Evolutionary conservation across 2,329 filamentous ascomycete species (phyloP).

Genomic region (Talaromyces sp.): DNA sequence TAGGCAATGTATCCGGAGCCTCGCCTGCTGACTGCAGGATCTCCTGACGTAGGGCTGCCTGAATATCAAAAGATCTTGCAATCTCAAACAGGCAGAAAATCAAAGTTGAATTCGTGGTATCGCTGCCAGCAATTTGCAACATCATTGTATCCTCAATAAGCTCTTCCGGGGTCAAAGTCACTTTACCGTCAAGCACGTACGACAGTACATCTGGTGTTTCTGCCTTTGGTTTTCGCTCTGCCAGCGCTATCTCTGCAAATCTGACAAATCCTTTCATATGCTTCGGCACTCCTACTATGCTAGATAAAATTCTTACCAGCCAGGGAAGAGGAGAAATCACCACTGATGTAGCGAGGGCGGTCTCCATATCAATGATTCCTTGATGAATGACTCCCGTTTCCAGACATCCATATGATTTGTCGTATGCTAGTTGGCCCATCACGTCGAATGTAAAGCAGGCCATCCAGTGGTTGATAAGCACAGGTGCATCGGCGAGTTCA

Average conservation of each 20-base stretch:
- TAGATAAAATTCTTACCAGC: neutral
- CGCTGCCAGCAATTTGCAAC: neutral
- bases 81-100: neutral
- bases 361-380: neutral
- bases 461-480: neutral
- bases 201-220: neutral
- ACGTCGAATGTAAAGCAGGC: neutral
- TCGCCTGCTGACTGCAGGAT: neutral
- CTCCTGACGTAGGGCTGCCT: neutral
- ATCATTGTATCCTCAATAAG: neutral
- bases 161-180: neutral
- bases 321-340: neutral
- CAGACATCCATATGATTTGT: neutral
- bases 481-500: neutral
- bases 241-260: neutral
- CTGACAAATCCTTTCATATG: neutral
- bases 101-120: neutral
- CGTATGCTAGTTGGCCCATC: neutral
- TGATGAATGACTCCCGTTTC: neutral
- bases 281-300: neutral
- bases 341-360: neutral
- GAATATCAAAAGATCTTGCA: neutral
- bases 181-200: neutral
- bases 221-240: neutral
- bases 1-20: neutral